Base-by-base conservation (phyloP, 2,329 filamentous ascomycete genomes). In the Mycosphaerella arachidis region DNA sequence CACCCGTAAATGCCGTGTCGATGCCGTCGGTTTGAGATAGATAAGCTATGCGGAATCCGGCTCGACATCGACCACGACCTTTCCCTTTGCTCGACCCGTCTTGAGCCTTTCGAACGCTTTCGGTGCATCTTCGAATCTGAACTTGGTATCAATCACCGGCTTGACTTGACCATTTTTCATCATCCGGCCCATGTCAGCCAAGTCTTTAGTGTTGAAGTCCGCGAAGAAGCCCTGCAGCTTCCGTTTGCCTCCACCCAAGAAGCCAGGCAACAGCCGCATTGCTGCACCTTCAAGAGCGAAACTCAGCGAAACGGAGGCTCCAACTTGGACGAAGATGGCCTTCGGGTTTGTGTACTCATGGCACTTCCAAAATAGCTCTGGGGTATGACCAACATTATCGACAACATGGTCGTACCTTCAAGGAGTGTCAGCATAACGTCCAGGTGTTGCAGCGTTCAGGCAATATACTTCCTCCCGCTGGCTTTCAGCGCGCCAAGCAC, bases 101-200 rank as follows among this genome's bases (percentile, higher is more conserved):
- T 82, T 86, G 65, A 88, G 67, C 67, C 79, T 84, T 70, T 81
- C 78, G 70, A 83, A 85, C 0, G 85, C 86, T 65, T 81, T 79
- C 0, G 80, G 78, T 1, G 76, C 79, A 55, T 87, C 78, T 53
- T 84, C 82, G 69, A 84, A 84, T 9, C 77, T 74, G 65, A 81
- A 86, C 1, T 76, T 73, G 58, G 79, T 75, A 65, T 88, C 86
- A 33, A 87, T 72, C 0, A 85, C 76, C 1, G 79, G 70, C 72
- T 78, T 82, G 24, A 89, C 64, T 69, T 82, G 86, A 1, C 83
- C 84, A 61, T 84, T 79, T 31, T 75, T 71, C 72, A 89, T 75
- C 82, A 80, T 84, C 50, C 74, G 68, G 0, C 71, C 84, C 50
- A 89, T 70, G 65, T 79, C 72, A 30, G 67, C 73, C 30, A 86